phyloP scores from a whole-genome alignment of 169 alveolate genomes.

The Plasmodium yoelii region DNA sequence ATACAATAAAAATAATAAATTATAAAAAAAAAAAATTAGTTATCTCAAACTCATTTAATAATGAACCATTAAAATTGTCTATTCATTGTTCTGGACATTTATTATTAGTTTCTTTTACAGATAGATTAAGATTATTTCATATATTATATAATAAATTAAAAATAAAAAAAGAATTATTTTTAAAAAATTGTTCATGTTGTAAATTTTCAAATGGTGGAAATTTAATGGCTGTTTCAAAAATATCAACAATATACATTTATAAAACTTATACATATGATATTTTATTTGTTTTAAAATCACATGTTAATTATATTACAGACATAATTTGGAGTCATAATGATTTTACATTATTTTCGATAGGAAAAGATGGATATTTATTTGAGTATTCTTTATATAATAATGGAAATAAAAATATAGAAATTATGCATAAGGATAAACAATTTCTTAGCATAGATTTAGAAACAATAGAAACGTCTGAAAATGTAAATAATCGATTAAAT shows the following conservation, averaged over 20 bases:
- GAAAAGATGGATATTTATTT: slow-evolving; percentile 70
- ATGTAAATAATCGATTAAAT: slow-evolving; percentile 1
- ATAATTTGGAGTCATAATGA: slow-evolving; percentile 56
- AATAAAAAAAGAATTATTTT: slow-evolving; percentile 64
- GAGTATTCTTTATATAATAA: slow-evolving; percentile 69
- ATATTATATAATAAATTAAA: slow-evolving; percentile 70
- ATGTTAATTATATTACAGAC: slow-evolving; percentile 66
- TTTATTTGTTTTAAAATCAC: slow-evolving; percentile 56
- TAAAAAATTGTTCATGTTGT: slow-evolving; percentile 75
- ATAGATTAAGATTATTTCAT: slow-evolving; percentile 53
- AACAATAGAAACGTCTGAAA: slow-evolving; percentile 17
- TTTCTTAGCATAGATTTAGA: slow-evolving; percentile 69
- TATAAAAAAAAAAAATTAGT: slow-evolving; percentile 63
- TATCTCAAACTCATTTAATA: slow-evolving; percentile 47
- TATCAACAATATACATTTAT: slow-evolving; percentile 63
- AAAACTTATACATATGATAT: slow-evolving; percentile 63
- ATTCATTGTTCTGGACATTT: slow-evolving; percentile 68
- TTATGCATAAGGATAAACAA: slow-evolving; percentile 69
- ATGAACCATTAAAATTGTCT: slow-evolving; percentile 60
- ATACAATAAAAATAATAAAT: slow-evolving; percentile 43
- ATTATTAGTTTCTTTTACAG: slow-evolving; percentile 61
- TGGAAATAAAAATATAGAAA: slow-evolving; percentile 70
- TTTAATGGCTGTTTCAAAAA: slow-evolving; percentile 71
- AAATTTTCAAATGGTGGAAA: slow-evolving; percentile 72
- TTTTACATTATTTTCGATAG: slow-evolving; percentile 59